Base-by-base conservation (phyloP, 192 early-diverging fungal genomes). In the Obelidium mucronatum region DNA sequence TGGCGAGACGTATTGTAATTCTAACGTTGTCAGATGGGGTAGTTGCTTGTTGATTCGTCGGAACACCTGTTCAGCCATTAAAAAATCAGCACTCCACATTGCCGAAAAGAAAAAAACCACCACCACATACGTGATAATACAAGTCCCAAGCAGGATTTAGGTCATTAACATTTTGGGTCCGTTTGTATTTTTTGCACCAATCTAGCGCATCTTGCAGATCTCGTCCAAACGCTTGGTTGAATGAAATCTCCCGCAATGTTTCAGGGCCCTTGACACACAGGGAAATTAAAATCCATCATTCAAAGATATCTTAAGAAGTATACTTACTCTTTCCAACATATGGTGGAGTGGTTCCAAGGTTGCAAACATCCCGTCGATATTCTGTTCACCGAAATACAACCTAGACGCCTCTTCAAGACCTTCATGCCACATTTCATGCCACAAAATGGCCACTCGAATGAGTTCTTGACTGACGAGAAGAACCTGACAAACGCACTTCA, bases 381-480 rank as follows among this genome's bases (percentile, higher is more conserved):
- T 92, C 52, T 86, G 84, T 11, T 89, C 84, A 19, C 89, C 89
- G 74, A 91, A 96, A 62, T 95, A 96, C 8, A 92, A 75, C 36
- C 91, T 79, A 3, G 92, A 93, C 0, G 95, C 96, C 52, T 95
- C 93, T 60, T 96, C 94, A 3, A 99, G 77, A 2, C 92, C 94
- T 67, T 98, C 95, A 58, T 94, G 91, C 98, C 98, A 99, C 93
- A 96, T 93, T 82, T 99, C 98, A 40, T 96, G 93, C 92, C 96
- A 96, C 42, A 97, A 78, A 70, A 98, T 93, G 3, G 98, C 94
- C 8, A 97, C 93, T n/a, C 97, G 91, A 76, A 98, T 97, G 30
- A 99, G 88, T 77, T 99, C 98, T 78, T 96, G 93, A 78, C 93
- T 95, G 39, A 99, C 97, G 30, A 98, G 79, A 5, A 97, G 80